A percentile compares a stretch with the other conserved stretches of the same genome.
Evolutionary conservation across 2,329 filamentous ascomycete species (phyloP).

Genomic region (Hymenoscyphus linearis): DNA sequence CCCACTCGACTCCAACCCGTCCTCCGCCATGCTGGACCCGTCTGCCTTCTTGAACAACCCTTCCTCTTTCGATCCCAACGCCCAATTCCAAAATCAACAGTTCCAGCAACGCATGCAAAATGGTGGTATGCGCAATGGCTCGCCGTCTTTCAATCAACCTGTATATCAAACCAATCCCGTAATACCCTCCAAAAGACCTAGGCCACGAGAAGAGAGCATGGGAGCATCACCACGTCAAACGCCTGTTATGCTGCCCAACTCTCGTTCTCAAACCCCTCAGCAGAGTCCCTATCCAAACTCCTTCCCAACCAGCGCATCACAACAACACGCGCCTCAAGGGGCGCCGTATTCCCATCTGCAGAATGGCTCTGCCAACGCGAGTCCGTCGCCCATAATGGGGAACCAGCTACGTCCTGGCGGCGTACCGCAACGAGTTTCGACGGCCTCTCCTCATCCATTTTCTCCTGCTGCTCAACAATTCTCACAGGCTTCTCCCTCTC

Average conservation of each 20-base stretch:
- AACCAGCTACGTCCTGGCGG: constrained; percentile 69
- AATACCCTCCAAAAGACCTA: constrained; percentile 83
- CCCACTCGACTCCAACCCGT: constrained; percentile 56
- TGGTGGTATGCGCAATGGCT: constrained; percentile 76
- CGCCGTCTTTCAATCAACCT: constrained; percentile 71
- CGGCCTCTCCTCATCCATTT: constrained; percentile 87
- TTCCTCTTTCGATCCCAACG: constrained; percentile 52
- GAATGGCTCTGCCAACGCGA: constrained; percentile 75
- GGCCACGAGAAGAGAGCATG: constrained; percentile 77
- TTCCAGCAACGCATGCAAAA: constrained; percentile 63
- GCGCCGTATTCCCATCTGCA: constrained; percentile 78
- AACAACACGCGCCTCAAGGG: constrained; percentile 55
- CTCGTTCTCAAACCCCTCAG: constrained; percentile 88
- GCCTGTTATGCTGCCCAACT: constrained; percentile 67
- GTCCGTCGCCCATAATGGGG: constrained; percentile 87
- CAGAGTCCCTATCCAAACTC: constrained; percentile 69
- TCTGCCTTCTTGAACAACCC: constrained; percentile 57
- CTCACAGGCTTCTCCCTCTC: constrained; percentile 69
- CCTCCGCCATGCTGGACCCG: constrained; percentile 59
- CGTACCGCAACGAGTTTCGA: constrained; percentile 77
- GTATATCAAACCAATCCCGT: constrained; percentile 80
- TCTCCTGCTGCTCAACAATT: constrained; percentile 72
- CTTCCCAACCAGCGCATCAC: constrained; percentile 56
- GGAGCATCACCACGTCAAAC: constrained; percentile 75
- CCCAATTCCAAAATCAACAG: constrained; percentile 45